These are phyloP conservation scores for Plasmopara muralis DNA, from an alignment of 352 stramenopile genomes.

Conservation along the genomic window DNA sequence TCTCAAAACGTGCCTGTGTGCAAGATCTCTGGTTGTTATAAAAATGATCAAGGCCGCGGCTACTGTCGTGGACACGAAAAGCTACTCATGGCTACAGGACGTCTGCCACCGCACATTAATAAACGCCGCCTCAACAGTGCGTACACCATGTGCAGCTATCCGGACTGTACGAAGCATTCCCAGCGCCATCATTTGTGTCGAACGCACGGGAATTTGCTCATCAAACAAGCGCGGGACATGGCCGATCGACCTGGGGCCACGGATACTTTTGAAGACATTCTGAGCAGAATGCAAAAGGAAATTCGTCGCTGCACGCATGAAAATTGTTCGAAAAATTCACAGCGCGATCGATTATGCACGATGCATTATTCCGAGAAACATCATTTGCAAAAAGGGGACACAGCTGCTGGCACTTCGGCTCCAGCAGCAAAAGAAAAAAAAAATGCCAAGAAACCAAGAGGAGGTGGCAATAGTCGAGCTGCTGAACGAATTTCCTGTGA, in stretches of 20 bases:
- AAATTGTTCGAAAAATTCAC: constrained; percentile 81
- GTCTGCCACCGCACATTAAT: constrained; percentile 67
- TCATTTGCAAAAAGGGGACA: constrained; percentile 31
- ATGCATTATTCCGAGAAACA: constrained; percentile 77
- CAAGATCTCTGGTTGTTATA: constrained; percentile 71
- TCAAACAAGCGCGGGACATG: constrained; percentile 68
- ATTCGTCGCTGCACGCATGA: constrained; percentile 70
- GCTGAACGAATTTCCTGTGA: constrained; percentile 27
- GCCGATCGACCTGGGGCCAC: constrained; percentile 32
- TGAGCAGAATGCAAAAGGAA: constrained; percentile 65
- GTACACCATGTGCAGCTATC: constrained; percentile 87
- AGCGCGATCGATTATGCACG: constrained; percentile 78
- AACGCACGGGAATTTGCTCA: constrained; percentile 77
- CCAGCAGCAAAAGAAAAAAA: constrained; percentile 6
- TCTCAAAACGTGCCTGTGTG: constrained; percentile 78
- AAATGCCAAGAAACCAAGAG: constrained; percentile 4
- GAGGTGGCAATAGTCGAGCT: constrained; percentile 17
- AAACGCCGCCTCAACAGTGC: constrained; percentile 82
- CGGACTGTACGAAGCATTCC: constrained; percentile 75
- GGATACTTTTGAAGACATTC: constrained; percentile 67
- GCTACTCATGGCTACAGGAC: constrained; percentile 75
- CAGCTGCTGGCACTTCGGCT: neutral
- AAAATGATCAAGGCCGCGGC: constrained; percentile 82
- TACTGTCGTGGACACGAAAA: constrained; percentile 84
- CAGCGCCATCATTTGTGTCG: constrained; percentile 79